phyloP scores from a whole-genome alignment of 495 filamentous ascomycete species.

The Aspergillus taichungensis region DNA sequence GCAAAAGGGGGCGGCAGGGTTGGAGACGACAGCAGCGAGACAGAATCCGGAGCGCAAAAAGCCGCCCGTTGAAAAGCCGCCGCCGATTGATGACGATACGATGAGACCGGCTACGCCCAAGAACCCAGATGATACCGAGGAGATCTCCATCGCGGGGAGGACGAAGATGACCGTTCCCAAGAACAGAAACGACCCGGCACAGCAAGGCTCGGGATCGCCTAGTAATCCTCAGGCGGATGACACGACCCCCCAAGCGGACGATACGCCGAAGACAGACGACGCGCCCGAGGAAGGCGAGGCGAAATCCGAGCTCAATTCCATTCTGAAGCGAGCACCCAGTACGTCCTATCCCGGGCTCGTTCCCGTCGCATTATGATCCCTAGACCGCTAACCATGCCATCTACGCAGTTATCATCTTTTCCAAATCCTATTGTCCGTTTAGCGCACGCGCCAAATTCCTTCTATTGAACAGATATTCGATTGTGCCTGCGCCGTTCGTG shows the following conservation, averaged over 20 bases:
- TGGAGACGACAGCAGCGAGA: slow-evolving; percentile 16
- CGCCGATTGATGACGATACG: slow-evolving; percentile 42
- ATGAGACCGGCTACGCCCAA: slow-evolving; percentile 34
- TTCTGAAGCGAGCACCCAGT: slow-evolving; percentile 78
- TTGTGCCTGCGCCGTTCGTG: slow-evolving; percentile 73
- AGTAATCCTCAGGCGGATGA: slow-evolving; percentile 9
- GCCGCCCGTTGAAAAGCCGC: slow-evolving; percentile 23
- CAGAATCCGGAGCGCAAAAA: slow-evolving; percentile 24
- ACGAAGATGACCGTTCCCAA: slow-evolving; percentile 50
- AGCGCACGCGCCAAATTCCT: slow-evolving; percentile 76
- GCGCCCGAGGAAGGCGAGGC: slow-evolving; percentile 12
- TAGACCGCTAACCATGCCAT: too few species aligned
- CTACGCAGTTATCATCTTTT: slow-evolving; percentile 78
- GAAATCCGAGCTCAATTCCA: slow-evolving; percentile 56
- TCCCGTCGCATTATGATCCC: neutral
- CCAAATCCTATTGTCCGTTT: slow-evolving; percentile 83
- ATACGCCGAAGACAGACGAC: too few species aligned
- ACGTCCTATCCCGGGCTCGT: too few species aligned
- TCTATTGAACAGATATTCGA: slow-evolving; percentile 71
- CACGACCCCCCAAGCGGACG: neutral
- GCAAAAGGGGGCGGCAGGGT: slow-evolving; percentile 22
- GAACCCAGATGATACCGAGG: slow-evolving; percentile 24
- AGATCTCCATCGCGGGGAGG: slow-evolving; percentile 55
- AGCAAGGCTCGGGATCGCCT: neutral
- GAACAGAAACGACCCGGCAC: slow-evolving; percentile 22